These are phyloP conservation scores for Phytophthora lateralis DNA, from an alignment of 352 stramenopile species.

Conservation along the genomic window DNA sequence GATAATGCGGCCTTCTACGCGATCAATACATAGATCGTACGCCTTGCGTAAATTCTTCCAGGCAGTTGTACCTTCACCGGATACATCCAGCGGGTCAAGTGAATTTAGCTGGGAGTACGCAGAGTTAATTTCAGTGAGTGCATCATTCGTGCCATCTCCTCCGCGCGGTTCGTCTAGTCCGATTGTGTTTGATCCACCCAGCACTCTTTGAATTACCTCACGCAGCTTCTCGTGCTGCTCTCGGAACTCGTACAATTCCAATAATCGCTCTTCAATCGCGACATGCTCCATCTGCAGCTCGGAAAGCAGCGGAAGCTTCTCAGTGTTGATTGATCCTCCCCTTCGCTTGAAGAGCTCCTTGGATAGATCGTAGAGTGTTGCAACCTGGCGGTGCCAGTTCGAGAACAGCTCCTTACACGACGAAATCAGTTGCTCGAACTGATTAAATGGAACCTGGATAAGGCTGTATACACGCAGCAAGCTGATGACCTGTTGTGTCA, in stretches of 20 bases:
- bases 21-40: conserved; percentile 92
- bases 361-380: conserved; percentile 83
- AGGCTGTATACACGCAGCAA: conserved; percentile 84
- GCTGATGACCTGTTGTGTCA: conserved; percentile 82
- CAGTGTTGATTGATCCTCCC: conserved; percentile 75
- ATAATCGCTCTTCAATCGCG: conserved; percentile 86
- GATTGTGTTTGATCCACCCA: conserved; percentile 54
- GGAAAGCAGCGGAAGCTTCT: conserved; percentile 79
- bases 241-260: conserved; percentile 91
- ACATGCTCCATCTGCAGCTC: conserved; percentile 89
- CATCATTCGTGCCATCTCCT: conserved; percentile 78
- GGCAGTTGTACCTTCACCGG: conserved; percentile 71
- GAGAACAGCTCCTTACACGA: conserved; percentile 87
- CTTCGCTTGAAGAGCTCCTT: conserved; percentile 89
- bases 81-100: conserved; percentile 88
- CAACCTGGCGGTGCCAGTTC: conserved; percentile 87
- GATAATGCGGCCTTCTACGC: conserved; percentile 93
- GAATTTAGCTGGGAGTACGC: conserved; percentile 86
- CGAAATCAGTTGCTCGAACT: conserved; percentile 78
- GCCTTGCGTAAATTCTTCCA: conserved; percentile 90
- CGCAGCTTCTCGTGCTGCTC: conserved; percentile 91
- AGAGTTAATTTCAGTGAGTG: conserved; percentile 87
- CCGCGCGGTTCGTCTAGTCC: conserved; percentile 44
- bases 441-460: conserved; percentile 83
- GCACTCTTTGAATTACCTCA: conserved; percentile 86